phyloP scores from a whole-genome alignment of 2,329 filamentous ascomycete genomes.

The Sclerotinia borealis region DNA sequence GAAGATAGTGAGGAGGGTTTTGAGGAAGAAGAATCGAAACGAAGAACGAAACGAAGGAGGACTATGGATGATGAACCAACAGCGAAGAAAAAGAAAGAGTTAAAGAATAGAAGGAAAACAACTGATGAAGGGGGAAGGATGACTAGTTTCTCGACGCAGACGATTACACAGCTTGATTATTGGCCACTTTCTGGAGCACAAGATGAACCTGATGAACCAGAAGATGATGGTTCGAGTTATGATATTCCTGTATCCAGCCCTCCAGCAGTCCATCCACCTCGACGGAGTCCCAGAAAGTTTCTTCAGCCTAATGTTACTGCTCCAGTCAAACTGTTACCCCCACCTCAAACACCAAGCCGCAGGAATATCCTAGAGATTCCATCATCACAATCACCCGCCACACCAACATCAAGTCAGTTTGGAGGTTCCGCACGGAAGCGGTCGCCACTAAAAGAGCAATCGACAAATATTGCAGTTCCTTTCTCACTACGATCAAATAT shows the following conservation, averaged over 20 bases:
- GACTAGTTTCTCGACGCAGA: conserved; percentile 26
- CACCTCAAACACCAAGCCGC: conserved; percentile 27
- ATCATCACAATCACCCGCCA: conserved; percentile 32
- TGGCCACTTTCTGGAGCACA: conserved; percentile 16
- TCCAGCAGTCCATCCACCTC: not conserved
- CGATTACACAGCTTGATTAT: conserved; percentile 27
- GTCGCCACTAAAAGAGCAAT: conserved; percentile 21
- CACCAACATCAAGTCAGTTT: conserved; percentile 26
- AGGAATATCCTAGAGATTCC: conserved; percentile 26
- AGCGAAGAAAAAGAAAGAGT: not conserved
- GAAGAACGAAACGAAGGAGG: conserved; percentile 22
- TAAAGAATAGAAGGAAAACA: conserved; percentile 24
- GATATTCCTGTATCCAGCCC: conserved; percentile 21
- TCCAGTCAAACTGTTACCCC: conserved; percentile 17
- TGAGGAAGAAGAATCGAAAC: conserved; percentile 19
- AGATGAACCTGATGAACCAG: not conserved
- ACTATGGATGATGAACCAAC: conserved; percentile 12
- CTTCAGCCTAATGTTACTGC: not conserved
- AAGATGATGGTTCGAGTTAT: conserved; percentile 17
- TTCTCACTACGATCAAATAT: conserved; percentile 18
- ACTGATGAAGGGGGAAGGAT: conserved; percentile 17
- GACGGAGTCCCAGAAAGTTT: conserved; percentile 2
- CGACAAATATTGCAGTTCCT: conserved; percentile 25
- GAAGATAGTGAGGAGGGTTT: conserved; percentile 15
- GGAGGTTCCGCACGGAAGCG: conserved; percentile 15